Evolutionary conservation across 768 basidiomycete species (phyloP), one percentile per base, ranked within the genome.

Genomic region (Serpula lacrymans): DNA sequence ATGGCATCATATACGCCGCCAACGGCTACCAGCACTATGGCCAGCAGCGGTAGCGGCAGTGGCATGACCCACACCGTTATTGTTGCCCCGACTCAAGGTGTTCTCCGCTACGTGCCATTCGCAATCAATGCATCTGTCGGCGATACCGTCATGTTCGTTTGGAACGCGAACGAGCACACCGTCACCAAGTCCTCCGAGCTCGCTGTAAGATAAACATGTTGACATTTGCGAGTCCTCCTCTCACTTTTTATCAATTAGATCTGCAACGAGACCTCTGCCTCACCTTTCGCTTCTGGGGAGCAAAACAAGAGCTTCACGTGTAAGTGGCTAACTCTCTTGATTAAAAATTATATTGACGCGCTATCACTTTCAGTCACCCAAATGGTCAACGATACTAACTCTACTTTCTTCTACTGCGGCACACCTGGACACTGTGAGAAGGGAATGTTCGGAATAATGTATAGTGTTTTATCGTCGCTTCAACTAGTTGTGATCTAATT

Each of bases 401-500:
- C 84, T n/a, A 71, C 70, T 40, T 88, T 73, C 77, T 87, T 70
- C 78, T 83, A 80, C 70, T 90, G 87, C 62, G 78, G 67, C 46
- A 75, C 77, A 34, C 77, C 82, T 31, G 63, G 52, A 41, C 88
- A 91, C 59, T 90, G 88, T 59, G 60, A 77, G 57, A 81, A 85
- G 72, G 88, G 87, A 52, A 90, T 90, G 86, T 90, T 87, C 58
- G 86, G 84, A 65, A 74, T 84, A 65, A 80, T 85, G 75, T 77
- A 53, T 23, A 43, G 65, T 57, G 11, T 14, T 13, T 1, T 16
- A 27, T 17, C 33, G 24, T 30, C n/a, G n/a, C 25, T 23, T 34
- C 13, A 3, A 23, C 27, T 20, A 23, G 25, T 6, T 32, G 6
- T 20, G 9, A 33, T 16, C 34, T 42, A 33, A 36, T 36, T 54